These are phyloP conservation scores for Fusarium coffeatum DNA, from an alignment of 2,329 filamentous ascomycete genomes.

Conservation along the genomic window DNA sequence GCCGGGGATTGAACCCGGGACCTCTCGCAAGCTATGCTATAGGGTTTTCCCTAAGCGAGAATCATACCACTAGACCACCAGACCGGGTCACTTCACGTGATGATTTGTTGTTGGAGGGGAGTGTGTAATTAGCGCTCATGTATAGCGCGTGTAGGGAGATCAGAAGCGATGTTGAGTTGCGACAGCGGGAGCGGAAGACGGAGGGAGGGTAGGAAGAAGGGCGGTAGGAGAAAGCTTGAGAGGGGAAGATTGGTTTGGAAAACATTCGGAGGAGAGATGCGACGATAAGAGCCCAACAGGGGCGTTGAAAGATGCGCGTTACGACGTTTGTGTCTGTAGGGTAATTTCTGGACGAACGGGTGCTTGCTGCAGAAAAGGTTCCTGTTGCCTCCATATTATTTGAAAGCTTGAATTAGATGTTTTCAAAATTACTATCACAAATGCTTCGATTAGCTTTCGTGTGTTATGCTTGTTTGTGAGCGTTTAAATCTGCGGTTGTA, in stretches of 20 bases:
- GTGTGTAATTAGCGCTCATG: accelerated
- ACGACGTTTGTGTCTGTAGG: not conserved
- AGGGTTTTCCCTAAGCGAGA: conserved; percentile 49
- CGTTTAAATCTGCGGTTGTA: not conserved
- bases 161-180: too few species aligned
- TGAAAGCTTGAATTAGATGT: not conserved
- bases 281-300: not conserved
- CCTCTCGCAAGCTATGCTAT: conserved; percentile 54
- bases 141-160: not conserved
- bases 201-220: too few species aligned
- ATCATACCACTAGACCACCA: conserved; percentile 50
- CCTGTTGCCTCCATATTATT: not conserved
- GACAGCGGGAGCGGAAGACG: accelerated
- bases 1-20: conserved; percentile 61
- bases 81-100: conserved; percentile 35
- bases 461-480: not conserved
- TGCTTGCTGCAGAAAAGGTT: not conserved
- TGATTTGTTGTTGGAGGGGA: not conserved
- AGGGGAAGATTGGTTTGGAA: too few species aligned
- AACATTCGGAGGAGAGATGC: not conserved
- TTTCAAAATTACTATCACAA: accelerated
- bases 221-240: too few species aligned
- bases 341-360: not conserved
- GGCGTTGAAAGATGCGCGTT: not conserved
- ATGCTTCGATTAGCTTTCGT: not conserved